Conservation (phyloP, 805 yeast genomes). For the Sporopachydermia quercuum region DNA sequence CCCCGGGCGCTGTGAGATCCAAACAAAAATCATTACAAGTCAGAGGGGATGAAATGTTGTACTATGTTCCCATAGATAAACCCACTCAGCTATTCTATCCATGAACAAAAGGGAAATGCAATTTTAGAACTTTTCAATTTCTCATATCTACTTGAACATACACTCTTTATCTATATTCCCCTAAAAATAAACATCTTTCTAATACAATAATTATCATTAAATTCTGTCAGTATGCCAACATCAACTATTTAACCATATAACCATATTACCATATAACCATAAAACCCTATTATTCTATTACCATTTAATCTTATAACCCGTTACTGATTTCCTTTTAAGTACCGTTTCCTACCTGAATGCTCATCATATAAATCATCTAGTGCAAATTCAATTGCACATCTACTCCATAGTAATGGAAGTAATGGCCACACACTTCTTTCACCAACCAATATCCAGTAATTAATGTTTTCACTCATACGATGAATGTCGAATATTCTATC, state of each 20-base stretch:
- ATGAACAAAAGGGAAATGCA: constrained; percentile 9
- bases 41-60: constrained; percentile 49
- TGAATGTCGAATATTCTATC: constrained; percentile 69
- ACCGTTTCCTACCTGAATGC: constrained; percentile 21
- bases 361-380: constrained; percentile 55
- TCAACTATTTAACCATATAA: too few species aligned
- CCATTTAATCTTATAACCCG: neutral
- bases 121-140: too few species aligned
- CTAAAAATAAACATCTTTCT: too few species aligned
- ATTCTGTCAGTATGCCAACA: too few species aligned
- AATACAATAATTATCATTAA: too few species aligned
- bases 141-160: too few species aligned
- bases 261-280: too few species aligned
- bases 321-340: neutral
- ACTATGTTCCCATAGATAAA: constrained; percentile 39
- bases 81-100: constrained; percentile 26
- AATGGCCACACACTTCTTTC: constrained; percentile 91
- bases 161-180: too few species aligned
- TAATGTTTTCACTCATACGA: constrained; percentile 53
- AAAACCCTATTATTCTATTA: neutral
- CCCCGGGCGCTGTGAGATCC: constrained; percentile 37
- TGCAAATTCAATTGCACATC: constrained; percentile 83
- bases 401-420: constrained; percentile 66
- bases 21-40: constrained; percentile 15
- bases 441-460: constrained; percentile 83